Evolutionary conservation across 495 filamentous ascomycete species (phyloP).

Genomic region (Talaromyces trachyspermus): DNA sequence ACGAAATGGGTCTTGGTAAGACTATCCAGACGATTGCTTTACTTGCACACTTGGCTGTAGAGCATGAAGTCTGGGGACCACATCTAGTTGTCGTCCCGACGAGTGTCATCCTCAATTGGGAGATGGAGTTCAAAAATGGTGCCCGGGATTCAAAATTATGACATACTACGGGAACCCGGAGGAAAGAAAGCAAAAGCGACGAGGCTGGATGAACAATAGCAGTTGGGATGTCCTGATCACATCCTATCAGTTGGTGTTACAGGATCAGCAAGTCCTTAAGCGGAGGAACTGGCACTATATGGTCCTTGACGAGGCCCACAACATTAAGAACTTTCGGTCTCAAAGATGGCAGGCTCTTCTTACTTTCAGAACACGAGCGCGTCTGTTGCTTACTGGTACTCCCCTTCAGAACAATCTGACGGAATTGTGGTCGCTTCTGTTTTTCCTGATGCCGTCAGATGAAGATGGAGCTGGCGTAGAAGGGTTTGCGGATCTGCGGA

Average conservation of each 20-base stretch:
- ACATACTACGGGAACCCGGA: slow-evolving; percentile 94
- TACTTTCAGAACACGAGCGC: slow-evolving; percentile 78
- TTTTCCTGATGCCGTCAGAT: slow-evolving; percentile 90
- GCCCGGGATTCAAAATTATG: slow-evolving; percentile 95
- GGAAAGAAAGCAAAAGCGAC: slow-evolving; percentile 82
- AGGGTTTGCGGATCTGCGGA: slow-evolving; percentile 80
- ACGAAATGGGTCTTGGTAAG: slow-evolving; percentile 99
- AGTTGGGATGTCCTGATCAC: slow-evolving; percentile 97
- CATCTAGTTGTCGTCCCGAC: slow-evolving; percentile 96
- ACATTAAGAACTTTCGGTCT: slow-evolving; percentile 99
- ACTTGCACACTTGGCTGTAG: slow-evolving; percentile 84
- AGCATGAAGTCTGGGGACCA: slow-evolving; percentile 90
- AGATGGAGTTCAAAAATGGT: slow-evolving; percentile 99
- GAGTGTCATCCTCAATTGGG: slow-evolving; percentile 99
- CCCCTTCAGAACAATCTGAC: slow-evolving; percentile 96
- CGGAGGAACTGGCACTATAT: slow-evolving; percentile 95
- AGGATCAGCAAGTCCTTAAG: slow-evolving; percentile 90
- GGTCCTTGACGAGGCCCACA: slow-evolving; percentile 97
- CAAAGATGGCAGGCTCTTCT: slow-evolving; percentile 93
- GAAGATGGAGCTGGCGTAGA: slow-evolving; percentile 61
- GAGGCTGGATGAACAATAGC: slow-evolving; percentile 84
- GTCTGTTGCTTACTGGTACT: slow-evolving; percentile 88
- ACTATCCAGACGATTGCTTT: slow-evolving; percentile 98
- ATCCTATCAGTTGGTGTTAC: slow-evolving; percentile 89
- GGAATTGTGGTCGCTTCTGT: slow-evolving; percentile 93